Base-by-base conservation (phyloP, 805 yeast species). In the Pichia kluyveri region DNA sequence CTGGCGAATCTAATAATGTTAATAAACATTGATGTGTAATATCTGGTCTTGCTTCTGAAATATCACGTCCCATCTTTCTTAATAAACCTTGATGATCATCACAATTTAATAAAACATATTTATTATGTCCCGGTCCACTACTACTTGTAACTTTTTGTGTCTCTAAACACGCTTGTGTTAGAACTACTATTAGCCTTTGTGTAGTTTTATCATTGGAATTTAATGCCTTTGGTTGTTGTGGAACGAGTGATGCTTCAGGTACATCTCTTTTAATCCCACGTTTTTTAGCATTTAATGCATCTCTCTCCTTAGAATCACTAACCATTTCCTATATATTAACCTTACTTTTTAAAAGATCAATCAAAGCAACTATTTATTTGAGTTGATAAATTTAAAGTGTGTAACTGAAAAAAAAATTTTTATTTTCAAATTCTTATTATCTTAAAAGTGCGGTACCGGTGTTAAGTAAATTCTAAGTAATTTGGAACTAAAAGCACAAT, bases 1-100 rank as follows among this genome's bases (percentile, higher is more conserved):
- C 85, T 40, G 99, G 99, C n/a, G 96, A 87, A 66, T 93, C 99
- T 59, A 93, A 73, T 54, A 93, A 73, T 4, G 99, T 91, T 67
- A 93, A 74, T 40, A 93, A 77, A 73, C 99, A 93, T 69, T 91
- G 99, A 65, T 93, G 99, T 41, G 99, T 93, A 60, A 93, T 93
- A 66, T 93, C 99, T n/a, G 99, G 99, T 67, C 99, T 81, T 8
- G 97, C 98, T 63, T 93, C 99, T 43, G 96, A 87, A 54, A 93
- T 91, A 62, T 93, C 98, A 63, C 98, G 80, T 46, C 95, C 96
- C 95, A 91, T 88, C 64, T 89, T 91, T 66, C 91, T 84, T 59
- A 93, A 72, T 45, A 91, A 72, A 15, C 97, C 97, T 70, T 93
- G 99, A 66, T 93, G 99, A 65, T 93, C 99, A 66, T 93, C 99